Percentiles rank a stretch among this genome's conserved stretches.
Evolutionary conservation across 2,329 filamentous ascomycete species (phyloP).

Genomic region (Sordariomycetes sp.): DNA sequence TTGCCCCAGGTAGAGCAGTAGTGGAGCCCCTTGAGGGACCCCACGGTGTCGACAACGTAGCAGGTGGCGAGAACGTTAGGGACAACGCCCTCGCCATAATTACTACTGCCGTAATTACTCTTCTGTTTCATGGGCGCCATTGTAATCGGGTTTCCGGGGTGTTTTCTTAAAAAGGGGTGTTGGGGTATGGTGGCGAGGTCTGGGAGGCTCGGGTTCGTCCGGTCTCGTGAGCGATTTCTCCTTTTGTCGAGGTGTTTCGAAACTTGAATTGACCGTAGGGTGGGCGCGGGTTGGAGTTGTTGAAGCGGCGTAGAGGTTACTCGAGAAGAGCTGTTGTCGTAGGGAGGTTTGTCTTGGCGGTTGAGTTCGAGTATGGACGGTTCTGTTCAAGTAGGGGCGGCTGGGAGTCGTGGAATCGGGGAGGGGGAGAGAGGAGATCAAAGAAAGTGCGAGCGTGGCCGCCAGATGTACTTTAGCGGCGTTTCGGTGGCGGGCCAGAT

Average conservation of each 20-base stretch:
- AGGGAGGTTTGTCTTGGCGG: background rate
- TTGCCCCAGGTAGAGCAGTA: conserved; percentile 89
- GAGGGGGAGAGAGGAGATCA: background rate
- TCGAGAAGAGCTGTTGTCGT: background rate
- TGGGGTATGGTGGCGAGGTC: background rate
- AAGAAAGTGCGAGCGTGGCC: background rate
- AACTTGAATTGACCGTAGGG: background rate
- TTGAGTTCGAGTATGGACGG: background rate
- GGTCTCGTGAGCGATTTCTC: background rate
- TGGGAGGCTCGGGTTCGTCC: background rate
- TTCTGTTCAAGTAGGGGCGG: background rate
- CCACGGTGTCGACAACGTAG: conserved; percentile 70
- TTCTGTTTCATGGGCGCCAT: conserved; percentile 64
- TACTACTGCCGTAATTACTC: conserved; percentile 61
- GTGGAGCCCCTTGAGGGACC: conserved; percentile 73
- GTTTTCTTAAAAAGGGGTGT: background rate
- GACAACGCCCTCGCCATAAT: conserved; percentile 60
- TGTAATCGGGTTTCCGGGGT: conserved; percentile 15
- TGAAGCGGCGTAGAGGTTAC: background rate
- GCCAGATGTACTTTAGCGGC: background rate
- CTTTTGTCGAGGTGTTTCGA: background rate
- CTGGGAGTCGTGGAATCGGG: background rate
- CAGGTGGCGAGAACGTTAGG: conserved; percentile 81
- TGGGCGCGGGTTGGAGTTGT: background rate
- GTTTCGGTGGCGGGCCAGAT: background rate